These are phyloP conservation scores for Curvularia spicifera DNA, from an alignment of 2,329 filamentous ascomycete genomes.

Conservation along the genomic window DNA sequence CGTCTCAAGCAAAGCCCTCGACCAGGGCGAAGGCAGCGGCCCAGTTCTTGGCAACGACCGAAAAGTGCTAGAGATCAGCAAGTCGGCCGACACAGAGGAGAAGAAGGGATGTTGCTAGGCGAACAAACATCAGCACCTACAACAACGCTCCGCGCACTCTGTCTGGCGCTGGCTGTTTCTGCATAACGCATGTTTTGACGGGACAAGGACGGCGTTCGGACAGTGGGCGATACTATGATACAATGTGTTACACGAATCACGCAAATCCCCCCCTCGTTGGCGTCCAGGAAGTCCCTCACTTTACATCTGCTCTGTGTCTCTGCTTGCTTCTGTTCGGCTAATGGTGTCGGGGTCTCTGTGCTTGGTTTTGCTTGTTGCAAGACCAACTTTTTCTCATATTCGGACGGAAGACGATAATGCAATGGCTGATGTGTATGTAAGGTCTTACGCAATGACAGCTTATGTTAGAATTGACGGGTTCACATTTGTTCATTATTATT, in stretches of 20 bases:
- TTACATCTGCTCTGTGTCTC: conserved; percentile 40
- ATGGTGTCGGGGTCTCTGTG: conserved; percentile 32
- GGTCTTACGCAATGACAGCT: conserved; percentile 26
- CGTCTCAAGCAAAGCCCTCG: conserved; percentile 95
- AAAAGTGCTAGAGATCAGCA: conserved; percentile 82
- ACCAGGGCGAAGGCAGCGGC: conserved; percentile 82
- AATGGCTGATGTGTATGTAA: conserved; percentile 41
- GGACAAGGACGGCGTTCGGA: conserved; percentile 5
- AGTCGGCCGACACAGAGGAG: conserved; percentile 77
- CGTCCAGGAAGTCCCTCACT: conserved; percentile 46
- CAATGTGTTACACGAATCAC: conserved; percentile 41
- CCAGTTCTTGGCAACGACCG: conserved; percentile 76
- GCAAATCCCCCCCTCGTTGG: conserved; percentile 39
- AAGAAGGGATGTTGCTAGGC: conserved; percentile 83
- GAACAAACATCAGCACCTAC: conserved; percentile 6
- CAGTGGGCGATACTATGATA: conserved; percentile 17
- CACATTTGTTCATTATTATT: not conserved
- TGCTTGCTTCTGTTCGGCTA: conserved; percentile 35
- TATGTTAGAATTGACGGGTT: conserved; percentile 3
- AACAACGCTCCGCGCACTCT: conserved; percentile 21
- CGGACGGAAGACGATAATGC: conserved; percentile 38
- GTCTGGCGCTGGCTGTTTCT: conserved; percentile 23
- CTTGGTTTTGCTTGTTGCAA: conserved; percentile 42
- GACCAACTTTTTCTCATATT: conserved; percentile 27
- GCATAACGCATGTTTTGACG: conserved; percentile 15